These are phyloP conservation scores for Phylloporus gajari DNA, from an alignment of 1,284 basidiomycete genomes.

Conservation along the genomic window DNA sequence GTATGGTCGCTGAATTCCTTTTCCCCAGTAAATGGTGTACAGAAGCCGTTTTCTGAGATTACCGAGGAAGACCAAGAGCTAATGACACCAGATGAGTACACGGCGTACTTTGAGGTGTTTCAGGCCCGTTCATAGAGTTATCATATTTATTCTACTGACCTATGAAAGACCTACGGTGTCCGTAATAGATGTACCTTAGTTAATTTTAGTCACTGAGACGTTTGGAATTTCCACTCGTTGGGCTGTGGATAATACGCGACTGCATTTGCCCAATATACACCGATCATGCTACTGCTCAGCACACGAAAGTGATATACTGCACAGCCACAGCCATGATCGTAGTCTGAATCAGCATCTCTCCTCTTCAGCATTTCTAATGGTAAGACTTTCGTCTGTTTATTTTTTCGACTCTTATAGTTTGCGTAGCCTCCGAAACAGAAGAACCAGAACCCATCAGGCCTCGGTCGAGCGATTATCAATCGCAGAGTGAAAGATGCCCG, in stretches of 20 bases:
- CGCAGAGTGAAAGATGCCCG: conserved; percentile 85
- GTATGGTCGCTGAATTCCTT: conserved; percentile 10
- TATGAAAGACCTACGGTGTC: conserved; percentile 8
- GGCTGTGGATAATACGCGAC: too few species aligned
- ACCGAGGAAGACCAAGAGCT: conserved; percentile 85
- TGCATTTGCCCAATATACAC: too few species aligned
- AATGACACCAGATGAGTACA: conserved; percentile 88
- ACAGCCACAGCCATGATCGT: not conserved
- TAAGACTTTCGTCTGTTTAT: conserved; percentile 16
- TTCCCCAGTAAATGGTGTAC: conserved; percentile 71
- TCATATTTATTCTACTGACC: conserved; percentile 22
- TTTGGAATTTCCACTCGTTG: not conserved
- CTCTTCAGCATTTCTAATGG: conserved; percentile 25
- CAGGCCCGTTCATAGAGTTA: conserved; percentile 49
- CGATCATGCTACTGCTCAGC: too few species aligned
- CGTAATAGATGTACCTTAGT: conserved; percentile 38
- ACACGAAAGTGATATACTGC: too few species aligned
- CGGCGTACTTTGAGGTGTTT: conserved; percentile 76
- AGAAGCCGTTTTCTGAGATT: conserved; percentile 74
- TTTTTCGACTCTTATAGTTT: not conserved
- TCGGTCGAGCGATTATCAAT: conserved; percentile 93
- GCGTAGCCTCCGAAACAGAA: conserved; percentile 44
- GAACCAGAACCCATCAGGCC: conserved; percentile 74
- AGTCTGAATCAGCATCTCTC: too few species aligned
- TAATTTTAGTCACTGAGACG: not conserved